Base-by-base conservation (phyloP, 805 yeast species). In the Myxozyma melibiosi region DNA sequence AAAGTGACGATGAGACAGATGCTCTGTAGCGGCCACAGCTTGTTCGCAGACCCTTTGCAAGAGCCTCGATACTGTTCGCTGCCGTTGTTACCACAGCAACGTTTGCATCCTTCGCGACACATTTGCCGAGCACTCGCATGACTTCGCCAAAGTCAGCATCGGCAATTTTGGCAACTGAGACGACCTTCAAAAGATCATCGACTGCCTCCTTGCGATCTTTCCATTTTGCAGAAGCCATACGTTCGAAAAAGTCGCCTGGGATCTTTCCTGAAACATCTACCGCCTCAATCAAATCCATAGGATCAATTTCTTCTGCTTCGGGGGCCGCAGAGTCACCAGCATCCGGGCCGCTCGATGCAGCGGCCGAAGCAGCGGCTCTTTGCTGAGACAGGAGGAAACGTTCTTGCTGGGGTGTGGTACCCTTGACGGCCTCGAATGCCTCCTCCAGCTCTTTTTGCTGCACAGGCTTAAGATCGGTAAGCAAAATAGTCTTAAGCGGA, bases 181-280 rank as follows among this genome's bases (percentile, higher is more conserved):
- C 77, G 7, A 59, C 63, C 2, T 55, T 57, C 6, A 54, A 49
- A 8, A 79, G 68, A 61, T 84, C 90, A 46, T 88, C 92, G 54
- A 94, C 76, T 0, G 81, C 89, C 64, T 88, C 97, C 56, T 88
- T 90, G 61, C 99, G 79, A 51, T 91, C 97, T 68, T 90, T 90
- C 99, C 99, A 94, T 66, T 86, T 84, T 0, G 84, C 60, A 1
- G 91, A 84, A 1, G 76, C 69, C 31, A 90, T 73, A 63, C 83
- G 75, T 1, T 76, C 67, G 28, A 77, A 66, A 55, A 90, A 80
- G 65, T 85, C 85, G 2, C 73, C 66, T 0, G 97, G 96, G 1
- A 91, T 65, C 61, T 83, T 82, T 18, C 81, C 71, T 31, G 87
- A 68, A 0, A 91, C 83, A 27, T 84, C 84, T 4, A 83, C 85